Evolutionary conservation across 768 basidiomycete genomes (phyloP), one percentile per base, ranked within the genome.

Genomic region (Mrakia gelida): DNA sequence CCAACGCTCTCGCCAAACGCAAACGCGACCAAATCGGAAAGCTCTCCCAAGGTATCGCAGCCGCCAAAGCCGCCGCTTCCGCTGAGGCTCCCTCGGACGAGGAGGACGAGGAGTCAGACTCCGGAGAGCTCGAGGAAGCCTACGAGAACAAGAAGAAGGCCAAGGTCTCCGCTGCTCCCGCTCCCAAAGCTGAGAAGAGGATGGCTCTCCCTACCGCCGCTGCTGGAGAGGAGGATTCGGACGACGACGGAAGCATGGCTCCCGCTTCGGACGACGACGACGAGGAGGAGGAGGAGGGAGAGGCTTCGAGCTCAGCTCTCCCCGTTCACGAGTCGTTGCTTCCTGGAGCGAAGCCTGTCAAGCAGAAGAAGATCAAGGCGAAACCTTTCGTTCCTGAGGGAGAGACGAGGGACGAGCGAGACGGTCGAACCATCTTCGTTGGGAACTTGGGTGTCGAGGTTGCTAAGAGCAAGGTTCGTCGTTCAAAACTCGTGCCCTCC

Each of bases 381-480:
- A 75, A 70, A 59, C 54, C 62, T 28, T 88, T 87, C 80, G 86
- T 87, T 1, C 92, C 92, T 0, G 80, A 85, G 34, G 90, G 89
- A 75, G 95, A 98, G 84, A 92, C 92, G 0, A 83, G 88, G 26
- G 90, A 89, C 75, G 89, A 88, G 79, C 88, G 91, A 70, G 90
- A 97, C 81, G 88, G 88, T 26, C 89, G 96, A 38, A 98, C 96
- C 8, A 87, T 98, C 68, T 99, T 99, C 84, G 86, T 99, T 21
- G 95, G 95, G 4, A 98, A 98, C 82, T 86, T 99, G 2, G 88
- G 91, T 0, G 85, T 92, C 1, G 90, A 92, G 11, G 89, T 92
- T 28, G 91, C 90, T 26, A 90, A 91, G 68, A 90, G 89, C 81
- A 90, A 90, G 85, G 95, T 95, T 80, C 62, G 89, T 85, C 28